A percentile compares a stretch with the other conserved stretches of the same genome.
Conservation (phyloP, 352 stramenopile genomes). For the Thraustochytrium striatum region DNA sequence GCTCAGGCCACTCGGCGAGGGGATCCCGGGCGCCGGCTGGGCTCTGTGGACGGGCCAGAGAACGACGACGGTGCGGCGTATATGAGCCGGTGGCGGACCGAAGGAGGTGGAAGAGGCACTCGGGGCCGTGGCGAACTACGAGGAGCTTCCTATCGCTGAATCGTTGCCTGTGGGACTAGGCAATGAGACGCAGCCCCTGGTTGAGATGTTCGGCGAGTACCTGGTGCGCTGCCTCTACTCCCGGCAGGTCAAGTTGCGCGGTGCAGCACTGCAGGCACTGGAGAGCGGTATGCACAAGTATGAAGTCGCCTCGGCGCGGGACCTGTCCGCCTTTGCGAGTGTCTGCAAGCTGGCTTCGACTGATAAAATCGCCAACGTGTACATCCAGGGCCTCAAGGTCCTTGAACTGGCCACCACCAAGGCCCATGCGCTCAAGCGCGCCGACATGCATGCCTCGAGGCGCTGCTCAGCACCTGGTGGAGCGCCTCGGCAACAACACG, state of each 20-base stretch:
- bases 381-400: slow-evolving; percentile 50
- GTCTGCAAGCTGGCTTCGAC: slow-evolving; percentile 26
- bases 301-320: not conserved
- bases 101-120: slow-evolving; percentile 43
- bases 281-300: slow-evolving; percentile 53
- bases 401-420: slow-evolving; percentile 20
- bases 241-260: slow-evolving; percentile 58
- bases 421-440: not conserved
- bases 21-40: not conserved
- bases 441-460: slow-evolving; percentile 10
- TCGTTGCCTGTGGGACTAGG: slow-evolving; percentile 43
- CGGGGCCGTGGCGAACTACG: slow-evolving; percentile 52
- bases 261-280: slow-evolving; percentile 58
- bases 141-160: slow-evolving; percentile 57
- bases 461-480: slow-evolving; percentile 30
- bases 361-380: slow-evolving; percentile 55
- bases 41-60: not conserved
- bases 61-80: not conserved
- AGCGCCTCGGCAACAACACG: slow-evolving; percentile 52
- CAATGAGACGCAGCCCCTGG: slow-evolving; percentile 49
- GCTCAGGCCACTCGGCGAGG: not conserved
- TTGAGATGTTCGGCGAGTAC: slow-evolving; percentile 58
- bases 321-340: slow-evolving; percentile 31
- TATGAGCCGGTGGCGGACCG: not conserved
- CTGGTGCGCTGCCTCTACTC: slow-evolving; percentile 59